Base-by-base conservation (phyloP, 495 filamentous ascomycete species). In the Annulohypoxylon moriforme region DNA sequence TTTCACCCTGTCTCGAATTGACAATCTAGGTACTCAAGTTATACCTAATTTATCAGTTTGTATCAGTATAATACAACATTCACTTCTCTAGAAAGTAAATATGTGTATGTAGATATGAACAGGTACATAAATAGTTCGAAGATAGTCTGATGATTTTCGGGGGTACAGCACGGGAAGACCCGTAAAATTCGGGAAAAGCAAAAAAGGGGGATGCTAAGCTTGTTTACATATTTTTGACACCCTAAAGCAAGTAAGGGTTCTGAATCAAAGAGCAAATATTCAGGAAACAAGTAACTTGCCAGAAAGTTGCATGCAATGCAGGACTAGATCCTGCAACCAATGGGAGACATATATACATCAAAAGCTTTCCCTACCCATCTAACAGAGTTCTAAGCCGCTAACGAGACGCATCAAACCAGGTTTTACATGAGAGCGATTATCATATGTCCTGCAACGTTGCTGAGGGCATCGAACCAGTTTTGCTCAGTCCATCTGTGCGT, bases 381-480 rank as follows among this genome's bases (percentile, higher is more conserved):
- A 7, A 18, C 7, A 55, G 50, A 33, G 29, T 4, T 0, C 34
- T 11, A 27, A 7, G 4, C 14, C 11, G 14, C 18, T 24, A 40
- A 27, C 20, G 20, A 58, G 31, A n/a, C 18, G 27, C 25, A 10
- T 34, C 22, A 14, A 29, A 29, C 13, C 1, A 27, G 1, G 3
- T 25, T 11, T 27, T 11, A 29, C 22, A 13, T 46, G 14, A 16
- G 49, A 3, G 25, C 24, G 49, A 53, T 13, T 34, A 55, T 36
- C 49, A 27, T 34, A 29, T 18, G 36, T 56, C 36, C 31, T 36
- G 40, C 52, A 57, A 65, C 20, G 52, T 47, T 46, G 25, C 63
- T n/a, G 29, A 60, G 36, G 27, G 27, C 36, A 27, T 44, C 11
- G 13, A 59, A 34, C n/a, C 24, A 27, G 24, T 7, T 27, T 27